Base-by-base conservation (phyloP, 169 alveolate species). In the Eimeria sp. region DNA sequence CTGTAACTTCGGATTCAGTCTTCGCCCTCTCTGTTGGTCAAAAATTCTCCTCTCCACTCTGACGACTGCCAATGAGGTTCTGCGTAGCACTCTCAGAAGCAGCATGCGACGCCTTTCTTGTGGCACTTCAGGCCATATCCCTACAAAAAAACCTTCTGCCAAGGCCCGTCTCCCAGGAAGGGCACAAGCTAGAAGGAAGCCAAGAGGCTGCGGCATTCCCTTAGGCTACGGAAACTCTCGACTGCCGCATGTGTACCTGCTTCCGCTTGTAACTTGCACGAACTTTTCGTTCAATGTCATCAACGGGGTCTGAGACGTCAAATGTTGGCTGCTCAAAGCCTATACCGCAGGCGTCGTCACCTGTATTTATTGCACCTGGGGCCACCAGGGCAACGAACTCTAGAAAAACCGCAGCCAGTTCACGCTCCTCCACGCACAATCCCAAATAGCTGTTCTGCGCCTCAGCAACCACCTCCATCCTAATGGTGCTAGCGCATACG, bases 401-500 rank as follows among this genome's bases (percentile, higher is more conserved):
- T 27, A 57, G 76, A 54, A 83, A 57, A 57, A 51, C 75, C 51
- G 43, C 75, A 40, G 91, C 91, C 13, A 83, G 58, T 30, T 83
- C 91, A 40, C 75, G 91, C 73, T 83, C 91, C 58, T 83, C 91
- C 18, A 54, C 57, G 5, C 91, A 83, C 43, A 58, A 49, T 2
- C 91, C 91, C 73, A 51, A 54, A 43, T 34, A 51, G 76, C 75
- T 83, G 75, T 51, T 83, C 91, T 83, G 91, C 54, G 91, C 75
- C 75, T 83, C 91, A 14, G 91, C 91, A 14, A 58, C 91, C 30
- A 34, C 73, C n/a, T 83, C 73, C 91, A 57, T 14, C 75, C 91
- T 57, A 40, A 78, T 83, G 16, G 91, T 83, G 34, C 73, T 54
- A 13, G 72, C 91, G n/a, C 91, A 83, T 58, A 65, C 57, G 30